Evolutionary conservation across 306 rosid genomes (phyloP).

Genomic region (Vigna hirtella): DNA sequence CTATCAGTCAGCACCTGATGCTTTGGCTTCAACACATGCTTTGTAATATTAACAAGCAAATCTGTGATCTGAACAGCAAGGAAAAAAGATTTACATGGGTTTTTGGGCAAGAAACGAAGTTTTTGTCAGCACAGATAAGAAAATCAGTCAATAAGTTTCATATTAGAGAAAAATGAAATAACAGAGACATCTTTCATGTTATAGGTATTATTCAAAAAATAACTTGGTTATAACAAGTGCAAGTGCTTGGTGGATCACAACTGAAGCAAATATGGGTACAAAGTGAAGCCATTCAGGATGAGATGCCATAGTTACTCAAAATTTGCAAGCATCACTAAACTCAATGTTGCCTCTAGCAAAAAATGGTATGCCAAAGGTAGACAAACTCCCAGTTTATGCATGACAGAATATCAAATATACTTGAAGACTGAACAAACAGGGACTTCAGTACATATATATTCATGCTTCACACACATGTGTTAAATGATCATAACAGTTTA

Average conservation of each 20-base stretch:
- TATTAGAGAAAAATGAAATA: constrained; percentile 15
- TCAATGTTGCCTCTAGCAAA: background rate
- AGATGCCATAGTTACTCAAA: constrained; percentile 13
- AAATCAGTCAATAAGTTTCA: constrained; percentile 18
- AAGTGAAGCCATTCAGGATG: constrained; percentile 14
- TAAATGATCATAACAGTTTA: background rate
- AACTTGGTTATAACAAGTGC: background rate
- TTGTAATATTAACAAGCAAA: constrained; percentile 90
- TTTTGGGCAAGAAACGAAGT: constrained; percentile 29
- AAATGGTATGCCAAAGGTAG: constrained; percentile 7
- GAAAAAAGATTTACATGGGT: constrained; percentile 40
- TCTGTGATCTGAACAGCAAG: constrained; percentile 77
- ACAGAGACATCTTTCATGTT: background rate
- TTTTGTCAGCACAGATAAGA: constrained; percentile 28
- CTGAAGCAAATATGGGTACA: constrained; percentile 10
- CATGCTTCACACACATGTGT: background rate
- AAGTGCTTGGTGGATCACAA: background rate
- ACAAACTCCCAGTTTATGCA: constrained; percentile 22
- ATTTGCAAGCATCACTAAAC: constrained; percentile 28
- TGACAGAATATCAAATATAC: background rate
- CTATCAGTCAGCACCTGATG: constrained; percentile 66
- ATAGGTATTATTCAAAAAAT: constrained; percentile 10
- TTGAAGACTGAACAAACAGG: background rate
- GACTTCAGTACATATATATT: constrained; percentile 10
- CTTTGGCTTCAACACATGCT: constrained; percentile 91